Evolutionary conservation across 306 rosid species (phyloP).

Genomic region (Quercus robur): DNA sequence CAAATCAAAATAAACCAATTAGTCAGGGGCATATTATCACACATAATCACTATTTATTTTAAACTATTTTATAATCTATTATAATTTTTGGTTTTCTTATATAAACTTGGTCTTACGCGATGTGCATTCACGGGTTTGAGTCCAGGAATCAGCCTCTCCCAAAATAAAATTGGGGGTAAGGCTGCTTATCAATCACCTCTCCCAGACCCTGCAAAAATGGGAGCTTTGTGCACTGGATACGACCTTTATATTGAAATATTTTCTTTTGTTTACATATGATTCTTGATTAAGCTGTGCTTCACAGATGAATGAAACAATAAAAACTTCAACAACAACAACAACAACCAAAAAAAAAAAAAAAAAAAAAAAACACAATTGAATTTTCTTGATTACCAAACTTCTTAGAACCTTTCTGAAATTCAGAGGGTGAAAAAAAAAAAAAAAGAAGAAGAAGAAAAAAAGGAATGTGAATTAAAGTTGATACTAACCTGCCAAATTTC

Average conservation of each 20-base stretch:
- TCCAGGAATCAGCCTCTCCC: no score
- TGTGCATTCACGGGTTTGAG: no score
- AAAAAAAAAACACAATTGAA: not conserved
- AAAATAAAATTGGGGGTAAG: no score
- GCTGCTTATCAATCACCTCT: no score
- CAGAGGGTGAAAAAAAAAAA: not conserved
- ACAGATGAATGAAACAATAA: not conserved
- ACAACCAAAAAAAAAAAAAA: no score
- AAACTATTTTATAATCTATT: no score
- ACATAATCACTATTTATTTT: not conserved
- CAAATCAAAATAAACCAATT: constrained; percentile 15
- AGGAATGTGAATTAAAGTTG: not conserved
- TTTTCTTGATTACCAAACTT: not conserved
- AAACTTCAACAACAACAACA: not conserved
- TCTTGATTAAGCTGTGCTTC: not conserved
- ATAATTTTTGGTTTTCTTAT: no score
- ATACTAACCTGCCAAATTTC: constrained; percentile 82
- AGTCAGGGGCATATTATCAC: not conserved
- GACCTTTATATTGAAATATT: no score
- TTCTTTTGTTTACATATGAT: no score
- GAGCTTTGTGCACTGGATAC: no score
- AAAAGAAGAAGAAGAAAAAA: not conserved
- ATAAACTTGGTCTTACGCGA: no score
- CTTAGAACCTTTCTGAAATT: not conserved
- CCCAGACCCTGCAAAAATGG: no score